phyloP scores from a whole-genome alignment of 495 filamentous ascomycete genomes.

The Podospora comata region DNA sequence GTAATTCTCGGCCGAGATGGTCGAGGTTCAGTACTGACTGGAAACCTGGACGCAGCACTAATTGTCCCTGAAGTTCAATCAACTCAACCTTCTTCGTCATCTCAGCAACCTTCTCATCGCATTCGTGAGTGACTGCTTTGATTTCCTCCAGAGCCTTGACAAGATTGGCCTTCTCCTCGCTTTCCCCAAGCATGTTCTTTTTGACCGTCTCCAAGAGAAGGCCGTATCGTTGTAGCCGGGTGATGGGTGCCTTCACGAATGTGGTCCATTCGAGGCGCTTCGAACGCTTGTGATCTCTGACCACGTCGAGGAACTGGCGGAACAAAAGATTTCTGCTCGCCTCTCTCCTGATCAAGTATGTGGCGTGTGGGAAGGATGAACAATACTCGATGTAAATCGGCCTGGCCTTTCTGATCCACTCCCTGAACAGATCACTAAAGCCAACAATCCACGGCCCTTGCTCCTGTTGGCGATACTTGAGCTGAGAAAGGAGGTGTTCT shows the following conservation, averaged over 20 bases:
- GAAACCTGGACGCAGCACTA: constrained; percentile 83
- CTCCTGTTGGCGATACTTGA: constrained; percentile 96
- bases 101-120: constrained; percentile 91
- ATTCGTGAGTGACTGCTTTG: constrained; percentile 84
- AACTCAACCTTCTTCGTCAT: constrained; percentile 89
- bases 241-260: constrained; percentile 90
- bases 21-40: constrained; percentile 86
- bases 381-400: constrained; percentile 89
- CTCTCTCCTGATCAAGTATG: constrained; percentile 80
- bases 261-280: constrained; percentile 90
- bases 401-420: constrained; percentile 97
- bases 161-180: constrained; percentile 87
- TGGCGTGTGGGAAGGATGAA: constrained; percentile 78
- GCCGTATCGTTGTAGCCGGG: constrained; percentile 84
- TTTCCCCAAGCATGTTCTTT: constrained; percentile 77
- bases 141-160: constrained; percentile 91
- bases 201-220: constrained; percentile 79
- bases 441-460: constrained; percentile 92
- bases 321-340: constrained; percentile 81
- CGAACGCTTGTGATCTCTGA: constrained; percentile 73
- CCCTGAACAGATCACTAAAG: constrained; percentile 95
- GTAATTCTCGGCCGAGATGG: constrained; percentile 84
- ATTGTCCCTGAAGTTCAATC: constrained; percentile 74
- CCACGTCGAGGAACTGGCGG: constrained; percentile 76
- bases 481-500: constrained; percentile 86